phyloP scores from a whole-genome alignment of 2,329 filamentous ascomycete genomes.

The Aspergillus sclerotialis region DNA sequence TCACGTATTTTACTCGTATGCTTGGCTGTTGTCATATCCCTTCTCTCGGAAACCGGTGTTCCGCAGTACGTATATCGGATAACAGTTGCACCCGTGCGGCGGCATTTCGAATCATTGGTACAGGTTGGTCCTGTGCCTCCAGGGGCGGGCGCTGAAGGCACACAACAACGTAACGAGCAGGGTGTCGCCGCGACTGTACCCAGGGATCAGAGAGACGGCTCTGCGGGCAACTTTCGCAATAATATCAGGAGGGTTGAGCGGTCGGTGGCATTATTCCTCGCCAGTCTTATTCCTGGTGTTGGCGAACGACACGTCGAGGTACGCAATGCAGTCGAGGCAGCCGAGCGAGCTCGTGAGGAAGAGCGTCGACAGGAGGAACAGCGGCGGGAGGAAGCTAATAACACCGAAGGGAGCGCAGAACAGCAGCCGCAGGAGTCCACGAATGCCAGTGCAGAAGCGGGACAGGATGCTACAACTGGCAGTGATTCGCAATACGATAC shows the following conservation, averaged over 20 bases:
- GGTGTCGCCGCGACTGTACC: conserved; percentile 5
- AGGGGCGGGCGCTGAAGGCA: conserved; percentile 3
- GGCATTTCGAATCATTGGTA: conserved; percentile 39
- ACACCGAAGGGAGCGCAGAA: conserved; percentile 5
- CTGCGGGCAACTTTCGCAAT: conserved; percentile 8
- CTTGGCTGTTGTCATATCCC: conserved; percentile 29
- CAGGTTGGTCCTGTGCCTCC: conserved; percentile 21
- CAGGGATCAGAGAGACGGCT: conserved; percentile 3
- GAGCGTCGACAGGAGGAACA: conserved; percentile 17
- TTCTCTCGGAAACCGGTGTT: conserved; percentile 36
- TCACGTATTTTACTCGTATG: conserved; percentile 35
- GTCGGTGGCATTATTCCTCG: conserved; percentile 54
- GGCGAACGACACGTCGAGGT: conserved; percentile 55
- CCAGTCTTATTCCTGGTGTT: conserved; percentile 55
- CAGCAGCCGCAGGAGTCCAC: conserved; percentile 4
- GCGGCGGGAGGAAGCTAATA: conserved; percentile 13
- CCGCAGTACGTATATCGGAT: conserved; percentile 26
- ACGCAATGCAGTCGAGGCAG: conserved; percentile 44
- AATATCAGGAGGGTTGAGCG: conserved; percentile 45
- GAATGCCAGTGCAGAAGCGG: conserved; percentile 2
- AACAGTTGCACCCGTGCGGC: conserved; percentile 34
- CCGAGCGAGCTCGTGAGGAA: conserved; percentile 19
- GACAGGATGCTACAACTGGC: conserved; percentile 1
- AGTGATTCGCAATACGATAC: conserved; percentile 8
- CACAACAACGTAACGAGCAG: too few relatives aligned